A percentile compares a stretch with the other conserved stretches of the same genome.
phyloP scores from a whole-genome alignment of 345 rosid species.

The Aquilaria malaccensis region DNA sequence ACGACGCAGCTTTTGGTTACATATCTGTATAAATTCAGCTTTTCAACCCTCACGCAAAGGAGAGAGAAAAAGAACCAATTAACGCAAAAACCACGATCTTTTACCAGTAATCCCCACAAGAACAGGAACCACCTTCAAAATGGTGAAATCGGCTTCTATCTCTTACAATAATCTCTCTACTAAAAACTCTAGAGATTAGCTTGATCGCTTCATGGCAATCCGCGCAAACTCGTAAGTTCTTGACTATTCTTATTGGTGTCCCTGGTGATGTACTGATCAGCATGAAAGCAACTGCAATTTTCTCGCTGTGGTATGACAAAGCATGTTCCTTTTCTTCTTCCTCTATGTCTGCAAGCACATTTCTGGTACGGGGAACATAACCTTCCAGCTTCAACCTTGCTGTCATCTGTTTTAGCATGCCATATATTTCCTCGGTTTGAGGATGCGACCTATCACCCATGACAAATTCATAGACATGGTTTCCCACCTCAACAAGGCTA shows the following conservation, averaged over 20 bases:
- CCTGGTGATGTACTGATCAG: constrained; percentile 47
- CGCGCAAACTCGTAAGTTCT: constrained; percentile 77
- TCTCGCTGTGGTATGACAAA: constrained; percentile 72
- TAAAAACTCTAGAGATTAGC: constrained; percentile 58
- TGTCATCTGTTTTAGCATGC: constrained; percentile 50
- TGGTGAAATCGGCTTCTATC: constrained; percentile 86
- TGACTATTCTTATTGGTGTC: constrained; percentile 50
- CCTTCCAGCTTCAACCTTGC: constrained; percentile 52
- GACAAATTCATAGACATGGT: constrained; percentile 52
- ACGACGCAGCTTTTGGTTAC: too few species aligned
- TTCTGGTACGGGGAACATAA: constrained; percentile 43
- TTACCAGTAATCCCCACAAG: constrained; percentile 70
- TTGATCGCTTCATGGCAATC: constrained; percentile 83
- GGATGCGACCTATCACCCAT: constrained; percentile 65
- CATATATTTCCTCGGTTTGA: constrained; percentile 41
- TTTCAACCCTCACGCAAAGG: too few species aligned
- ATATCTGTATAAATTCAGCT: too few species aligned
- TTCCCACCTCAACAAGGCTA: constrained; percentile 75
- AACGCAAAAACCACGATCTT: not conserved
- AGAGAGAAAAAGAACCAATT: not conserved
- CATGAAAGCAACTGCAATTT: constrained; percentile 80
- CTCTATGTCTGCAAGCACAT: constrained; percentile 65
- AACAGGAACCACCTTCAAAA: constrained; percentile 59
- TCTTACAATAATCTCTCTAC: constrained; percentile 63
- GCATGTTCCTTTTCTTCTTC: constrained; percentile 79